Conservation (phyloP, 163 green algal genomes). For the Scenedesmus sp. region DNA sequence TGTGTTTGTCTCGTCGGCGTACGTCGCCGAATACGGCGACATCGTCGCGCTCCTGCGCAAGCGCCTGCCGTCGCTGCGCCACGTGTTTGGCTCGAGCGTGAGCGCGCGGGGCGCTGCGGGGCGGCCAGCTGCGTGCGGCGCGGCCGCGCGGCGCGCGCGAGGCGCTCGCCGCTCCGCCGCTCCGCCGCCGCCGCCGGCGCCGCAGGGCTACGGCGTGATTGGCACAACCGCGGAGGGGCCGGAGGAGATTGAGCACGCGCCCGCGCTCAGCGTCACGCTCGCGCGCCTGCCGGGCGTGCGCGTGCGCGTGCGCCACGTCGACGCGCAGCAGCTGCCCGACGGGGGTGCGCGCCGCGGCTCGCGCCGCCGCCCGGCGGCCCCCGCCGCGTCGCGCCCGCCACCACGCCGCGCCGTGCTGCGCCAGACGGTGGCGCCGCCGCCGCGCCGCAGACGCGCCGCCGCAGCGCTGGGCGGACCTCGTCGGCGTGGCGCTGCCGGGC, state of each 20-base stretch:
- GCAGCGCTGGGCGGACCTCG: conserved; percentile 47
- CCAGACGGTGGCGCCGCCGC: background rate
- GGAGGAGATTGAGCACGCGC: conserved; percentile 51
- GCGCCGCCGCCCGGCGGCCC: too few relatives aligned
- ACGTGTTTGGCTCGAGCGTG: conserved; percentile 38
- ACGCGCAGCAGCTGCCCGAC: conserved; percentile 48
- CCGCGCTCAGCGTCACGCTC: conserved; percentile 48
- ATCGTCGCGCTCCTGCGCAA: background rate
- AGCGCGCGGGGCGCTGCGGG: too few relatives aligned
- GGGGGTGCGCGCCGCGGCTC: conserved; percentile 45
- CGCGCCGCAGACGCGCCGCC: conserved; percentile 51
- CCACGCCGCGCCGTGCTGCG: too few relatives aligned
- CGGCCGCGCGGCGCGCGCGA: too few relatives aligned
- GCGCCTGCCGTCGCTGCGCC: conserved; percentile 31
- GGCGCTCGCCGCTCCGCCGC: too few relatives aligned
- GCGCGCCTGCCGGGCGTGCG: conserved; percentile 47
- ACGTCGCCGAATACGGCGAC: conserved; percentile 29
- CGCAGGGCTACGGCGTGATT: conserved; percentile 47
- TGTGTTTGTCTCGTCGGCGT: conserved; percentile 47
- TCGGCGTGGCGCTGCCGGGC: conserved; percentile 43
- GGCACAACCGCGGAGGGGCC: conserved; percentile 26
- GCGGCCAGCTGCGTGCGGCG: background rate
- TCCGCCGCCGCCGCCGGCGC: background rate
- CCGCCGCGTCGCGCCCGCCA: too few relatives aligned
- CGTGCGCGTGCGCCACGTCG: conserved; percentile 44